Conservation (phyloP, 1,284 basidiomycete species). For the Ganoderma sinense region DNA sequence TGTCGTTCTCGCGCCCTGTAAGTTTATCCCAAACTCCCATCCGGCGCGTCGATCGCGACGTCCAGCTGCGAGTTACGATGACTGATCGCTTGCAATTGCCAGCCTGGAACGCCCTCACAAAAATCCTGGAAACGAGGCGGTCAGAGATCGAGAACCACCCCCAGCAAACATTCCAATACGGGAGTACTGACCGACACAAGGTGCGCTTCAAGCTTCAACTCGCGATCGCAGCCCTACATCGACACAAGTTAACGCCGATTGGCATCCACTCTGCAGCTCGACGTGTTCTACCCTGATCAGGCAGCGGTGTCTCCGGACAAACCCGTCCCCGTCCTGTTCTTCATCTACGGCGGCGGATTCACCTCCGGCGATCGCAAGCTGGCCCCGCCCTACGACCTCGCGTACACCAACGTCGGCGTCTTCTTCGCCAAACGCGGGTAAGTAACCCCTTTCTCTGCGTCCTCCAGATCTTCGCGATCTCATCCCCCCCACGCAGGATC, state of each 20-base stretch:
- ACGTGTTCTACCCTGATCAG: constrained; percentile 62
- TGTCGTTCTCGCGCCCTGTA: no score
- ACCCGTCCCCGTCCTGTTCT: constrained; percentile 66
- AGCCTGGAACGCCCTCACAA: constrained; percentile 48
- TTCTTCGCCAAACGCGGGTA: constrained; percentile 65
- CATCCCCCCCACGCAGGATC: constrained; percentile 42
- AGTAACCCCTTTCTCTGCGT: not conserved
- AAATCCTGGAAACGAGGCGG: constrained; percentile 49
- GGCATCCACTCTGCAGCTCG: constrained; percentile 45
- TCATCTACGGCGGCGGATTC: constrained; percentile 71
- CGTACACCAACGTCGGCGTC: constrained; percentile 59
- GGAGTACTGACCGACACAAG: constrained; percentile 58
- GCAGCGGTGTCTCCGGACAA: constrained; percentile 25
- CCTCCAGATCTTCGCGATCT: not conserved
- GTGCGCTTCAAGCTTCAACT: constrained; percentile 41
- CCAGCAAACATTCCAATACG: constrained; percentile 63
- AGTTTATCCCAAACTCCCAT: no score
- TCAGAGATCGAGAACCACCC: constrained; percentile 50
- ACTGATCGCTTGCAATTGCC: not conserved
- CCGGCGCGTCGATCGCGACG: no score
- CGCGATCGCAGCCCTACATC: not conserved
- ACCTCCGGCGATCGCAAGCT: constrained; percentile 53
- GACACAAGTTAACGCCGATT: not conserved
- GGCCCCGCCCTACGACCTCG: constrained; percentile 54
- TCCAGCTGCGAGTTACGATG: no score